Base-by-base conservation (phyloP, 2,329 filamentous ascomycete species). In the Colletotrichum falcatum region DNA sequence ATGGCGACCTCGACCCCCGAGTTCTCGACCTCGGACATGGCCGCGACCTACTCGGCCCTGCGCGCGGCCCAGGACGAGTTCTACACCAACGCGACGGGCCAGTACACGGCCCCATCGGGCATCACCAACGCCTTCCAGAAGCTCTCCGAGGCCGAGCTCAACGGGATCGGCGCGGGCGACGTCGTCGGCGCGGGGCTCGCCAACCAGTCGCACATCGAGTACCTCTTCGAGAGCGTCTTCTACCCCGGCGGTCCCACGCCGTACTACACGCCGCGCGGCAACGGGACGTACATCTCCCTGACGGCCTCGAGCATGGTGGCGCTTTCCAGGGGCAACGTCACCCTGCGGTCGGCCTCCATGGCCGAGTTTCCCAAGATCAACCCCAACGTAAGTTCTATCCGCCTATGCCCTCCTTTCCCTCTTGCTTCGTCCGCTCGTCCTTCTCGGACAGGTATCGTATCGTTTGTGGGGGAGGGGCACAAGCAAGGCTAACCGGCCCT, bases 221-320 rank as follows among this genome's bases (percentile, higher is more conserved):
- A 74, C 48, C 71, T 77, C 44, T 77, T 75, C 66, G 75, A 77
- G 56, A 74, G 73, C 6, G 70, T 77, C 59, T 77, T 73, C 66
- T 77, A 77, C 58, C 75, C 76, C n/a, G 72, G 74, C 39, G 75
- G 75, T 4, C 76, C 75, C 33, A 76, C 74, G 18, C 75, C 76
- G 5, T 76, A 70, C 66, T 77, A 77, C 61, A 75, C 72, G 0
- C 76, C 75, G 0, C 55, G 58, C 5, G 54, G 67, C 28, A 74
- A 76, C 48, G 76, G 75, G 68, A 74, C 74, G 42, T 77, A 77
- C 60, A 75, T 77, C 39, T 77, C 75, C 0, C 62, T 76, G 16
- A 76, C 75, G 3, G 70, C 67, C 3, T 74, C 72, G 16, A 76
- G 74, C 55, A 75, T 76, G 75, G 74, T 76, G 5, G 74, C 74